Evolutionary conservation across 345 rosid genomes (phyloP).

Genomic region (Eutrema japonicum): DNA sequence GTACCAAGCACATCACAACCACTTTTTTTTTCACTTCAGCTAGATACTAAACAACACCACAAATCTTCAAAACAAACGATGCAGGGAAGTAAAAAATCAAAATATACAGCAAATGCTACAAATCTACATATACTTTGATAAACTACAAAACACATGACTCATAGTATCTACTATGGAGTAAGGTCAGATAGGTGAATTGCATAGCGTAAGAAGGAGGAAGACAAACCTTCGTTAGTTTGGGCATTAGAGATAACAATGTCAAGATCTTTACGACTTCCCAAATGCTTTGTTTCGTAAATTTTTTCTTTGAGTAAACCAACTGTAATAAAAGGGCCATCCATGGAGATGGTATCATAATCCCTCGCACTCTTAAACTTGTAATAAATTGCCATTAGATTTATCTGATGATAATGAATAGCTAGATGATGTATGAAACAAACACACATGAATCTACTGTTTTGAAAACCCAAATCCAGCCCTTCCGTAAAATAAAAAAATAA

Average conservation of each 20-base stretch:
- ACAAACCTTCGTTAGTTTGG: constrained; percentile 99
- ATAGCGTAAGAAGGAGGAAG: constrained; percentile 24
- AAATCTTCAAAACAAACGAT: background rate
- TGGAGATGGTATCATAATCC: constrained; percentile 86
- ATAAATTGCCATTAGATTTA: constrained; percentile 81
- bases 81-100: background rate
- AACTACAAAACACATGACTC: background rate
- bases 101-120: background rate
- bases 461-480: constrained; percentile 11
- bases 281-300: constrained; percentile 96
- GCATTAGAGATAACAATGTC: constrained; percentile 98
- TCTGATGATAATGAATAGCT: constrained; percentile 43
- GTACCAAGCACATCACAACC: background rate
- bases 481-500: background rate
- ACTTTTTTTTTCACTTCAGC: background rate
- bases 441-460: constrained; percentile 27
- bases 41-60: constrained; percentile 7
- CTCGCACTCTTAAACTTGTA: constrained; percentile 99
- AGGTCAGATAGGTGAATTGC: background rate
- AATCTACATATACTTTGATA: background rate
- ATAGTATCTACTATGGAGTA: background rate
- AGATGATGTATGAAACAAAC: constrained; percentile 17
- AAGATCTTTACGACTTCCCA: constrained; percentile 97
- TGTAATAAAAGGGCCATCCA: constrained; percentile 96
- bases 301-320: constrained; percentile 98